Conservation (phyloP, 768 basidiomycete genomes). For the Mrakia gelida region DNA sequence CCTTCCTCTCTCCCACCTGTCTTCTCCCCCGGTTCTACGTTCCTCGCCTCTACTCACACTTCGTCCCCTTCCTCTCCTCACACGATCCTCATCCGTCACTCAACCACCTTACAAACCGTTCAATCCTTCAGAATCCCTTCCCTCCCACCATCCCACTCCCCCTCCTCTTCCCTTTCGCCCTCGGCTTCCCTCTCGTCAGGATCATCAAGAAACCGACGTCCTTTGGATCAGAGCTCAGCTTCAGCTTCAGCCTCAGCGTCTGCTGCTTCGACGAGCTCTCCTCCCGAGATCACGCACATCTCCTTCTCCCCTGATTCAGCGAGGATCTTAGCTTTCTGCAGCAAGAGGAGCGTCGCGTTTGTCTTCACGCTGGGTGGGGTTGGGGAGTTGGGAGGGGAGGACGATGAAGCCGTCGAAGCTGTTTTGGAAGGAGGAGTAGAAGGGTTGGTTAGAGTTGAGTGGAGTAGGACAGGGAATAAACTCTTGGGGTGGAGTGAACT, state of each 20-base stretch:
- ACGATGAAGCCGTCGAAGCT: conserved; percentile 60
- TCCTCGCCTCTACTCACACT: conserved; percentile 72
- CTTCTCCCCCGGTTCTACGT: conserved; percentile 73
- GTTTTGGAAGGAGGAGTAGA: conserved; percentile 76
- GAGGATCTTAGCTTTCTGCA: conserved; percentile 73
- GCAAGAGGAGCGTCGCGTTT: conserved; percentile 65
- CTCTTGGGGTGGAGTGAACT: conserved; percentile 88
- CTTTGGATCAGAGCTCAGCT: neutral
- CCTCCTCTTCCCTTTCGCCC: neutral
- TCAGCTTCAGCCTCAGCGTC: too few relatives aligned
- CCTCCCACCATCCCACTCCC: neutral
- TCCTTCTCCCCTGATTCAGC: conserved; percentile 87
- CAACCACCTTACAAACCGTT: conserved; percentile 76
- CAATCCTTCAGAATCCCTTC: conserved; percentile 53
- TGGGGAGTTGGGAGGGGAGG: conserved; percentile 48
- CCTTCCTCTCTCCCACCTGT: conserved; percentile 13
- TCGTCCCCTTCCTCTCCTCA: conserved; percentile 49
- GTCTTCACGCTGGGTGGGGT: conserved; percentile 62
- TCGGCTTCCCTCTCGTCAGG: neutral
- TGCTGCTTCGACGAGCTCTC: neutral
- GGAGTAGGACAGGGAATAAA: conserved; percentile 66
- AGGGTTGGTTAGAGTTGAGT: conserved; percentile 79
- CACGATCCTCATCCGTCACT: conserved; percentile 68
- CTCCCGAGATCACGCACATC: conserved; percentile 61
- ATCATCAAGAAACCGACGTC: neutral